phyloP scores from a whole-genome alignment of 495 filamentous ascomycete species.

The Glutinoglossum americanum region DNA sequence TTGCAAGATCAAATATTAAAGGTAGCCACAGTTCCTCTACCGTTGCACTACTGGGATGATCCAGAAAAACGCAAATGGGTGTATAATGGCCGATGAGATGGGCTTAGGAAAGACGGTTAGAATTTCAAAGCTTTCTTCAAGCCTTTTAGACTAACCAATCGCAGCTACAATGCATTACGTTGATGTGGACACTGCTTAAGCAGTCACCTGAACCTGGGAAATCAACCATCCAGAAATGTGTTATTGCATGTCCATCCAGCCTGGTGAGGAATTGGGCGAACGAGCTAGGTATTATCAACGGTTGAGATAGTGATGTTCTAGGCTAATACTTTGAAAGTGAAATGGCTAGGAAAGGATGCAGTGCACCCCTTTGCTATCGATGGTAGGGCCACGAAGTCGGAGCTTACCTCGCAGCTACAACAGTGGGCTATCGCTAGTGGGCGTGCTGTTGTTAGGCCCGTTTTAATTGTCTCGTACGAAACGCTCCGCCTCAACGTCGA shows the following conservation, averaged over 20 bases:
- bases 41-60: conserved; percentile 80
- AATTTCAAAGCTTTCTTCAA: background rate
- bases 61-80: conserved; percentile 83
- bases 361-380: conserved; percentile 91
- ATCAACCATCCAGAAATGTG: conserved; percentile 84
- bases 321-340: conserved; percentile 25
- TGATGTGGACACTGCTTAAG: conserved; percentile 93
- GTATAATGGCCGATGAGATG: conserved; percentile 99
- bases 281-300: conserved; percentile 32
- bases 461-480: conserved; percentile 99
- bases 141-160: background rate
- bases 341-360: conserved; percentile 88
- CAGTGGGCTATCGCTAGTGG: conserved; percentile 89
- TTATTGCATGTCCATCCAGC: conserved; percentile 96
- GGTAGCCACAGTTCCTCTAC: conserved; percentile 54
- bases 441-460: conserved; percentile 72
- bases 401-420: conserved; percentile 67
- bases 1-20: background rate
- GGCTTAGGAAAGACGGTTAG: conserved; percentile 81
- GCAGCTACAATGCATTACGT: conserved; percentile 30
- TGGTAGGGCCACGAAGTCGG: conserved; percentile 87
- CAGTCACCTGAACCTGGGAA: conserved; percentile 91
- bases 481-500: conserved; percentile 79
- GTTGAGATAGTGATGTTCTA: background rate
- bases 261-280: conserved; percentile 97